These are phyloP conservation scores for Cystoisospora suis DNA, from an alignment of 169 alveolate species.

Conservation along the genomic window DNA sequence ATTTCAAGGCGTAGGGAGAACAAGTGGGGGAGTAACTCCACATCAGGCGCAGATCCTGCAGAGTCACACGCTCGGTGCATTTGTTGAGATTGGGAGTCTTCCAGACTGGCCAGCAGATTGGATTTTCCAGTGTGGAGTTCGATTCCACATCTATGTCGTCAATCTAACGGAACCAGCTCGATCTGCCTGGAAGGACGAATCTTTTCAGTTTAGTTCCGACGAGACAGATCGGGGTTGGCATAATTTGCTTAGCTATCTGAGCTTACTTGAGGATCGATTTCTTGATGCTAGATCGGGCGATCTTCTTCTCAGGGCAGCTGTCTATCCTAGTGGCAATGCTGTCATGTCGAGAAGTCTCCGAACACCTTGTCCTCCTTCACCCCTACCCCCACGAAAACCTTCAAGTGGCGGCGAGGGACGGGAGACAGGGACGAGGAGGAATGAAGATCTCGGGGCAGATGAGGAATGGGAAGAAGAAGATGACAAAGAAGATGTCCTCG, in stretches of 20 bases:
- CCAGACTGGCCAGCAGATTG: slow-evolving; percentile 53
- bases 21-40: background rate
- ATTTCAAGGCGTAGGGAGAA: background rate
- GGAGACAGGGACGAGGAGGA: background rate
- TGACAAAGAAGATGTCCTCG: background rate
- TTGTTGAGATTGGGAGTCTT: slow-evolving; percentile 44
- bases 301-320: slow-evolving; percentile 34
- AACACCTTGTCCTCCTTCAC: slow-evolving; percentile 57
- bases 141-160: slow-evolving; percentile 47
- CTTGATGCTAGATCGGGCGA: slow-evolving; percentile 21
- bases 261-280: slow-evolving; percentile 31
- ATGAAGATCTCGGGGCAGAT: background rate
- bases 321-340: slow-evolving; percentile 28
- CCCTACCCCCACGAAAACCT: background rate
- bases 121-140: slow-evolving; percentile 30
- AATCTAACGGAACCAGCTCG: slow-evolving; percentile 16
- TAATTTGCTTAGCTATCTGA: slow-evolving; percentile 63
- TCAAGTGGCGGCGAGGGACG: background rate
- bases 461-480: background rate
- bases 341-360: slow-evolving; percentile 21
- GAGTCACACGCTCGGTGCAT: slow-evolving; percentile 22
- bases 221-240: slow-evolving; percentile 88
- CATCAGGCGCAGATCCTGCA: slow-evolving; percentile 8
- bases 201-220: slow-evolving; percentile 76
- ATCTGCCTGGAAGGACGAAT: slow-evolving; percentile 62